phyloP scores from a whole-genome alignment of 2,329 filamentous ascomycete species.

The Pleomassaria siparia region DNA sequence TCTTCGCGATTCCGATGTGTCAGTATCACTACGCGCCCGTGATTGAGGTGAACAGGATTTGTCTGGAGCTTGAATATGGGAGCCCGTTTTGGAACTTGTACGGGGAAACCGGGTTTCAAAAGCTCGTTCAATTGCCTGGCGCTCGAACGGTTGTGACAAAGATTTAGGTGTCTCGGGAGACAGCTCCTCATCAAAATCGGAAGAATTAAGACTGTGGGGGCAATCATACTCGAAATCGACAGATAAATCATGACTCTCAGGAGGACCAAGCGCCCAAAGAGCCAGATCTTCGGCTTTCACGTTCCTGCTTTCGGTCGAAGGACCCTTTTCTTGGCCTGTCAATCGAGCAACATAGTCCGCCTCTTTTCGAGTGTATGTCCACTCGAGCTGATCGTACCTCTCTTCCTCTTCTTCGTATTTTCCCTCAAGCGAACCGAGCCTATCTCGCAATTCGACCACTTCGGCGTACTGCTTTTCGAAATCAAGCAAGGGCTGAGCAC shows the following conservation, averaged over 20 bases:
- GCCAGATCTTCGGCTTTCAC: not conserved
- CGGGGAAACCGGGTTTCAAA: no score
- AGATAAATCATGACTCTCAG: not conserved
- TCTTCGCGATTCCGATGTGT: not conserved
- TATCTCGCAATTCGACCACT: conserved; percentile 5
- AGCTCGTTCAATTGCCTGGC: no score
- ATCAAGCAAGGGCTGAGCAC: not conserved
- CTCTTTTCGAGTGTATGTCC: conserved; percentile 8
- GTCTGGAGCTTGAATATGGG: not conserved
- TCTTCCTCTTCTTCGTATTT: conserved; percentile 9
- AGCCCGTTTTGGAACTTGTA: no score
- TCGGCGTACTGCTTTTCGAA: not conserved
- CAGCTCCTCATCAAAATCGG: not conserved
- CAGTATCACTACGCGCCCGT: not conserved
- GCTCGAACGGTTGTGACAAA: no score
- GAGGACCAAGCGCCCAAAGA: not conserved
- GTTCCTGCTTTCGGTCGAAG: not conserved
- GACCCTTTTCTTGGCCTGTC: not conserved
- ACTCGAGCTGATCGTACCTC: conserved; percentile 6
- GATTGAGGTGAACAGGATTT: not conserved
- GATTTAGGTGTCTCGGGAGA: no score
- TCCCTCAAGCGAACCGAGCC: not conserved
- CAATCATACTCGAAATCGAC: not conserved
- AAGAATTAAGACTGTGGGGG: not conserved
- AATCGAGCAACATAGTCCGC: not conserved